A percentile compares a stretch with the other conserved stretches of the same genome.
phyloP scores from a whole-genome alignment of 495 filamentous ascomycete species.

The Penicillium ucsense region DNA sequence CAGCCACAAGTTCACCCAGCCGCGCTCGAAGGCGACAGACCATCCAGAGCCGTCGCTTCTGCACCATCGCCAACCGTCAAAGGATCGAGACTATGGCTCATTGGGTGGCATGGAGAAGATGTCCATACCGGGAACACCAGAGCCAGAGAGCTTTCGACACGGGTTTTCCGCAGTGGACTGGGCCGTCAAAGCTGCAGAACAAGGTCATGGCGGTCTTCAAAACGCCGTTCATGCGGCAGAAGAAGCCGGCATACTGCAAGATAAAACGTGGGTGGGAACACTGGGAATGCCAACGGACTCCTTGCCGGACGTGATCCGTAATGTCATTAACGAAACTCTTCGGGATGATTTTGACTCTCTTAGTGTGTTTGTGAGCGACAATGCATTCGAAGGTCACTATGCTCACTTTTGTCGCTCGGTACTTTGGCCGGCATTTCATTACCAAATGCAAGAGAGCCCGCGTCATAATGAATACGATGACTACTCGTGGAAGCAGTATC shows the following conservation, averaged over 20 bases:
- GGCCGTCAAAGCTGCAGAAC: slow-evolving; percentile 68
- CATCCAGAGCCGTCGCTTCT: slow-evolving; percentile 58
- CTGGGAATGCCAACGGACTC: slow-evolving; percentile 82
- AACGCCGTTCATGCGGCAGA: slow-evolving; percentile 71
- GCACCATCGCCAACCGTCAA: slow-evolving; percentile 40
- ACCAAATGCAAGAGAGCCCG: slow-evolving; percentile 86
- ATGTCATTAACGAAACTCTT: slow-evolving; percentile 69
- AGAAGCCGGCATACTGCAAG: slow-evolving; percentile 45
- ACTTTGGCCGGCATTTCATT: slow-evolving; percentile 82
- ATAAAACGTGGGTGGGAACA: slow-evolving; percentile 75
- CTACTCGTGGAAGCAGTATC: slow-evolving; percentile 89
- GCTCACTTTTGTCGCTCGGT: slow-evolving; percentile 81
- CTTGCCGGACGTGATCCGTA: slow-evolving; percentile 55
- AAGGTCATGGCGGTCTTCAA: slow-evolving; percentile 77
- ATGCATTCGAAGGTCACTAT: slow-evolving; percentile 81
- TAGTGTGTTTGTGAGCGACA: slow-evolving; percentile 70
- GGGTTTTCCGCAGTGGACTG: slow-evolving; percentile 56
- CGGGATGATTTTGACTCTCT: slow-evolving; percentile 66
- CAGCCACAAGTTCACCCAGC: slow-evolving; percentile 55
- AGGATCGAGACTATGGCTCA: slow-evolving; percentile 2
- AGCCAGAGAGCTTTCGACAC: slow-evolving; percentile 36
- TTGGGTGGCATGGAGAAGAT: slow-evolving; percentile 1
- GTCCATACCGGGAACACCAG: too few species aligned
- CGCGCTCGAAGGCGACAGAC: slow-evolving; percentile 55
- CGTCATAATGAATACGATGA: slow-evolving; percentile 92